Evolutionary conservation across 805 yeast genomes (phyloP), one percentile per base, ranked within the genome.

Genomic region (Candida tibetensis): DNA sequence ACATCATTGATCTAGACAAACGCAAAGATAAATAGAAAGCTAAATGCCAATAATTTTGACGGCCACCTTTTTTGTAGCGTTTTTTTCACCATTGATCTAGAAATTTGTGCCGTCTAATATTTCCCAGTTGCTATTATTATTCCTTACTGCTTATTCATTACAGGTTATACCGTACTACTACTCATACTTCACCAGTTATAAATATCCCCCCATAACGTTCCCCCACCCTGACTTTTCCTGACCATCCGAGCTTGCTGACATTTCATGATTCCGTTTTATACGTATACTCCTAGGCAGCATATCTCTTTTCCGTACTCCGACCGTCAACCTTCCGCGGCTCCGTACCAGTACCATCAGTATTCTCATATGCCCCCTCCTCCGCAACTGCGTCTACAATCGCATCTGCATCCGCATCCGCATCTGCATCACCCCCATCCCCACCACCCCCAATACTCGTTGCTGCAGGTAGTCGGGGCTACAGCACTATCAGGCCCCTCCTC

Each of bases 401-500:
- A 13, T 4, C 36, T 22, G 8, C 7, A 22, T 10, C 14, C 8
- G 8, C 25, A 10, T 5, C 34, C 6, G 26, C 25, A 18, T 16
- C 25, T 12, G 34, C 25, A 17, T 7, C 34, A 30, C 8, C 34
- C 18, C n/a, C 25, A 26, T 12, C 25, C 7, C 4, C 16, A 26
- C 17, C 34, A 22, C 10, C 27, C 28, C 21, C 37, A 14, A 13
- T 27, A 26, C 17, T 22, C 6, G 28, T 22, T 22, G 9, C n/a
- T 16, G 31, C 36, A 26, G 16, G 34, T 30, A 7, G 25, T 21
- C 29, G 18, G 23, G 16, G 19, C 33, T 21, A 13, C 39, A 19
- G 17, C 19, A 16, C 39, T 10, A 5, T 3, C 40, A 3, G 17
- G 7, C 32, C 28, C 18, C 21, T 12, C 32, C 28, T 16, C 17